phyloP scores from a whole-genome alignment of 2,329 filamentous ascomycete species.

The Talaromyces verruculosus region DNA sequence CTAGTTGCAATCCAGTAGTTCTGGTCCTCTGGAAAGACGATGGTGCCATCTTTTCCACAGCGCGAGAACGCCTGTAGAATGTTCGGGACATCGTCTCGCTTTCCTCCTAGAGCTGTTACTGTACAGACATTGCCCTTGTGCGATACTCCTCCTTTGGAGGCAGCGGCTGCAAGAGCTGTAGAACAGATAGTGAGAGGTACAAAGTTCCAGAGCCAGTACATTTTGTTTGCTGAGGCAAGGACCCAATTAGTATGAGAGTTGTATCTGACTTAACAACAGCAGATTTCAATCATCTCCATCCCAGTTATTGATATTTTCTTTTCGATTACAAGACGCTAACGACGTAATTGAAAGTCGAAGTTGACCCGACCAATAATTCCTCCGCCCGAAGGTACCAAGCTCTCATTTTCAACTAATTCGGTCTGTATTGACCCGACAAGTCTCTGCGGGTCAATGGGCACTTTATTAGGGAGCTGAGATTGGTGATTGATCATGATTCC shows the following conservation, averaged over 20 bases:
- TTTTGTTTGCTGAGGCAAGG: conserved; percentile 2
- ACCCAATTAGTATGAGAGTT: background rate
- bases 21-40: conserved; percentile 53
- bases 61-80: conserved; percentile 43
- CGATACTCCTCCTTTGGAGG: conserved; percentile 10
- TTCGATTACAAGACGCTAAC: background rate
- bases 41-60: conserved; percentile 44
- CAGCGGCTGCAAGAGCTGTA: conserved; percentile 7
- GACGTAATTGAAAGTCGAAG: background rate
- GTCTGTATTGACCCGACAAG: conserved; percentile 12
- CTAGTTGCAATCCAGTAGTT: conserved; percentile 54
- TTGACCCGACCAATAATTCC: background rate
- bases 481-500: background rate
- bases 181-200: background rate
- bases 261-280: background rate
- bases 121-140: conserved; percentile 36
- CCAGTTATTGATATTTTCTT: background rate
- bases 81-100: conserved; percentile 43
- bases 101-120: conserved; percentile 41
- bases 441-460: background rate
- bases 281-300: background rate
- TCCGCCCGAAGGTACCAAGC: background rate
- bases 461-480: background rate
- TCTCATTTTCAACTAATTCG: background rate
- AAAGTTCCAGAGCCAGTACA: conserved; percentile 13